Percentiles rank a stretch among this genome's conserved stretches.
phyloP scores from a whole-genome alignment of 2,329 filamentous ascomycete species.

The Eurotiales sp. region DNA sequence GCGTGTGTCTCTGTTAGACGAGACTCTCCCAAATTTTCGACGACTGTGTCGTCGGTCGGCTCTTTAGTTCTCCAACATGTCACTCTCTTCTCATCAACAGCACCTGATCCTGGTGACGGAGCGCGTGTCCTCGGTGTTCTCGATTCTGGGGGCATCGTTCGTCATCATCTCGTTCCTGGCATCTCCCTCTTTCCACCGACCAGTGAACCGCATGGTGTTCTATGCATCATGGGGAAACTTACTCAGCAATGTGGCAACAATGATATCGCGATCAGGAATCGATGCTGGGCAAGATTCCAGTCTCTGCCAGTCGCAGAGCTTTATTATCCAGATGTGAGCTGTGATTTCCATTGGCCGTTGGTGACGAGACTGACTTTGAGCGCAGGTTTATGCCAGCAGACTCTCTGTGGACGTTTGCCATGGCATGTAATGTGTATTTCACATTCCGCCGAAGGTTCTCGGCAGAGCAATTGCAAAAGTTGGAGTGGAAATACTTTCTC shows the following conservation, averaged over 20 bases:
- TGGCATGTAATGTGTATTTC: constrained; percentile 78
- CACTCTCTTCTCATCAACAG: background rate
- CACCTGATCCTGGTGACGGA: constrained; percentile 48
- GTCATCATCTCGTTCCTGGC: constrained; percentile 67
- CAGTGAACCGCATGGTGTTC: constrained; percentile 82
- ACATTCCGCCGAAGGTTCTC: constrained; percentile 74
- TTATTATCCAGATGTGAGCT: constrained; percentile 75
- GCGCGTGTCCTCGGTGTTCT: constrained; percentile 65
- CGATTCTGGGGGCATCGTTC: constrained; percentile 65
- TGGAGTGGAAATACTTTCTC: constrained; percentile 68
- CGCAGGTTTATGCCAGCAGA: constrained; percentile 72
- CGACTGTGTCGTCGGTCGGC: too few relatives aligned
- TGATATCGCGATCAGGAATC: constrained; percentile 65
- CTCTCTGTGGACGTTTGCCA: constrained; percentile 71
- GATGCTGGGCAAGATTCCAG: constrained; percentile 45
- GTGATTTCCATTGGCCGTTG: constrained; percentile 7
- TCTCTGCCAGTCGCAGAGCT: constrained; percentile 71
- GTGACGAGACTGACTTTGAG: background rate
- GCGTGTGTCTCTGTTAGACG: too few relatives aligned
- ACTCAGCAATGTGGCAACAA: constrained; percentile 70
- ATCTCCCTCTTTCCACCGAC: constrained; percentile 71
- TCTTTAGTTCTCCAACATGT: too few relatives aligned
- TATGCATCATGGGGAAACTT: constrained; percentile 80
- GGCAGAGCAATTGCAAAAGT: constrained; percentile 57
- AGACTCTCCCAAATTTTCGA: too few relatives aligned